Evolutionary conservation across 345 rosid species (phyloP), one percentile per base, ranked within the genome.

Genomic region (Populus alba): DNA sequence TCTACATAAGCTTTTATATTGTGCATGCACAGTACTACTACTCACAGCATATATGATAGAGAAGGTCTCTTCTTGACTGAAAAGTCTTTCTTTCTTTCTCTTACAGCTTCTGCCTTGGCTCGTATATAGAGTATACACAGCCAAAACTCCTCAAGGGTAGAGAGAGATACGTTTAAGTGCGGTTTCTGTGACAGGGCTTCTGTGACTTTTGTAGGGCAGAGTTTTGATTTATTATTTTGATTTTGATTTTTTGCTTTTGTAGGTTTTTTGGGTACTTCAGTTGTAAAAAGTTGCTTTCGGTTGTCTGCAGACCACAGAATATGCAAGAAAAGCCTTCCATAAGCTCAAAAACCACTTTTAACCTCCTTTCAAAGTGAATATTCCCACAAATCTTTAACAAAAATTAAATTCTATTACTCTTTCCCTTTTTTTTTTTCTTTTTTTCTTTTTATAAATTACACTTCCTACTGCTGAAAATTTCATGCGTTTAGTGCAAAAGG

Each of bases 151-250:
- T 11, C 49, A 1, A 31, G 70, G 74, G 13, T 33, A 11, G 67
- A 38, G 16, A 27, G 8, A 63, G 15, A 43, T 62, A 17, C 38
- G 31, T 74, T 67, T 75, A 20, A 76, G 86, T 80, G 79, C 68
- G 76, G 37, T 27, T 35, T 66, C 71, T 57, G 71, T 15, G 43
- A 69, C 66, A 43, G 31, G 29, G 77, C n/a, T 39, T n/a, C 68
- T 35, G 80, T 77, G 81, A 83, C 78, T 72, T 45, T 29, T 77
- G 80, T 29, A 72, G 65, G 57, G n/a, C 6, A 31, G 62, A 65
- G 82, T 79, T 33, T 35, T 61, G 25, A 31, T 45, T 70, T 66
- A n/a, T 37, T 33, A 33, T 4, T 33, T 33, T 33, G 6, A 33
- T 33, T 33, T 33, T 33, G 5, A 4, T 4, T 33, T 13, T 10